Percentiles rank a stretch among this genome's conserved stretches.
These are phyloP conservation scores for Staphylotrichum tortipilum DNA, from an alignment of 495 filamentous ascomycete genomes.

Conservation along the genomic window DNA sequence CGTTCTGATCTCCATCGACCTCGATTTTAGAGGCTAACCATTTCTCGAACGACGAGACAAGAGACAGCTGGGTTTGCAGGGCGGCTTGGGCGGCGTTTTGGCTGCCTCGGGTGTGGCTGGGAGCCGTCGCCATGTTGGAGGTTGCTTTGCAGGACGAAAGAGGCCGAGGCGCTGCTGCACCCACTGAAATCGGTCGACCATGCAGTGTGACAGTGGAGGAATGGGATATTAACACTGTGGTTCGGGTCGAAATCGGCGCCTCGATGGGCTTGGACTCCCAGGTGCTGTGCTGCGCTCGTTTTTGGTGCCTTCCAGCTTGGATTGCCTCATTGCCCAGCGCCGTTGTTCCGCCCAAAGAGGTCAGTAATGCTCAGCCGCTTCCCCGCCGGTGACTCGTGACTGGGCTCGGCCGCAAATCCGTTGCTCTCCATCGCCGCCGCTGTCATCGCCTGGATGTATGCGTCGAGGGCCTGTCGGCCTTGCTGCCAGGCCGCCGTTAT, in stretches of 20 bases:
- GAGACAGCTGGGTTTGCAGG: conserved; percentile 3
- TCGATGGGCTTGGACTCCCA: too few species aligned
- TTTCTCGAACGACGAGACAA: conserved; percentile 4
- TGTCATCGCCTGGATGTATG: conserved; percentile 4
- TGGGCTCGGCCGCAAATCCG: not conserved
- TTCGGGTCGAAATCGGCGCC: too few species aligned
- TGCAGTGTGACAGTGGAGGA: too few species aligned
- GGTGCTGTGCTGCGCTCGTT: too few species aligned
- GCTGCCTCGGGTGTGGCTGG: too few species aligned
- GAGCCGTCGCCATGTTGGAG: not conserved
- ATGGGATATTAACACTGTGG: too few species aligned
- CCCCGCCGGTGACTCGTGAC: conserved; percentile 9
- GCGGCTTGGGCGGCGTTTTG: too few species aligned
- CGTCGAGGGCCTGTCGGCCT: conserved; percentile 18
- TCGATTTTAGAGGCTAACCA: conserved; percentile 7
- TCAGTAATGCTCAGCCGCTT: conserved; percentile 24
- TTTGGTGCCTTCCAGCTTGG: too few species aligned
- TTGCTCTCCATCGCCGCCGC: conserved; percentile 6
- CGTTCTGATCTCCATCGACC: not conserved
- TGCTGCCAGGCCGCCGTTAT: conserved; percentile 35
- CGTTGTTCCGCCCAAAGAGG: conserved; percentile 24
- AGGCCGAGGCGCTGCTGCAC: too few species aligned
- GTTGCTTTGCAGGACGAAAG: too few species aligned
- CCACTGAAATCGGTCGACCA: too few species aligned
- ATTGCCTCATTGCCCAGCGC: not conserved